Base-by-base conservation (phyloP, 768 basidiomycete genomes). In the Grammothele lineata region DNA sequence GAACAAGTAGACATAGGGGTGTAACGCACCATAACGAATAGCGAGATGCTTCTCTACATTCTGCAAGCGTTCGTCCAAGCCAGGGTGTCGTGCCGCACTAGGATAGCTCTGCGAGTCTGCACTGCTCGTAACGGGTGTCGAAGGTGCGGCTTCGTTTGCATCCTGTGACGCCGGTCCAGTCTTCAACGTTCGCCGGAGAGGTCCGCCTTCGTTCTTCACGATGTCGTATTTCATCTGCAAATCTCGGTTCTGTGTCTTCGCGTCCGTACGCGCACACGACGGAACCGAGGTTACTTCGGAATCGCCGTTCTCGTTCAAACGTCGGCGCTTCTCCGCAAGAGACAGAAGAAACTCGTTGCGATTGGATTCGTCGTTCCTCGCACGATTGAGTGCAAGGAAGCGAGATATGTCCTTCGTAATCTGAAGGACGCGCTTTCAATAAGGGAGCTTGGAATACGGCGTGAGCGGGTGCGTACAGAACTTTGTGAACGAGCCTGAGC, bases 171-270 rank as follows among this genome's bases (percentile, higher is more conserved):
- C 25, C 23, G 15, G 15, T 32, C 43, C 60, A 19, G 57, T 62
- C 55, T 74, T 73, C 52, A 80, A 57, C 0, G 82, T 88, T 55
- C 79, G 72, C 24, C 77, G 73, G 35, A 92, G 67, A 1, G 87
- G 87, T 0, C 88, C 88, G 30, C 86, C 85, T 44, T 81, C 83
- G 51, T 91, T 89, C 65, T 81, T 87, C n/a, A 83, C 84, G 51
- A 92, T 85, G 61, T 92, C 89, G 54, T 90, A 91, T 61, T 86
- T 87, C 73, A 91, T 88, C 58, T 91, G 89, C 1, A 78, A 67
- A 46, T 88, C 85, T 32, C 89, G 70, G 61, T 91, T 78, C 25
- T 87, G 65, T 0, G 74, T 67, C 58, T 80, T 86, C 27, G 87
- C 83, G 48, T 89, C 85, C 3, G 78, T 76, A 8, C 88, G 79